Evolutionary conservation across 208 protist species (phyloP), one percentile per base, ranked within the genome.

Genomic region (Leishmania gerbilli): DNA sequence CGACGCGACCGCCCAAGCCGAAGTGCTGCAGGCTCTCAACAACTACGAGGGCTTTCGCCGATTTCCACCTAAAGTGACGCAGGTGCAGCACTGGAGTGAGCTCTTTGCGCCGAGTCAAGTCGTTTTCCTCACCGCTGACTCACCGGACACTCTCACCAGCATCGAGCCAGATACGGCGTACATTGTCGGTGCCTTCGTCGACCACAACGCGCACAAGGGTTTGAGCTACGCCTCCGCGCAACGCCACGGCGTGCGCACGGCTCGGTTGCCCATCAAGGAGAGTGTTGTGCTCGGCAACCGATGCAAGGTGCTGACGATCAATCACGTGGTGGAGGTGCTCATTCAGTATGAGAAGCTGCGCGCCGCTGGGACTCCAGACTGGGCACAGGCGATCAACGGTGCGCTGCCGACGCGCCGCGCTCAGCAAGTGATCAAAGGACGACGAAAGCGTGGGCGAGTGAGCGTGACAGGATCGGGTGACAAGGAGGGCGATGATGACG

Each of bases 261-360:
- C 95, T 13, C 88, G 91, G 24, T 84, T 98, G 56, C 95, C 93
- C 31, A 84, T 98, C 65, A 87, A 91, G 40, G 93, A 98, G 79
- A 87, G 71, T 49, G 92, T 98, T 51, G 85, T 89, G n/a, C 72
- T 98, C 6, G 90, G 93, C 51, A 97, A 98, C 76, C 92, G 91
- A 11, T 97, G 92, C 85, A 95, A 95, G 75, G 93, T 98, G 51
- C 88, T 98, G 17, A 98, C 95, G 24, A 93, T 98, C 77, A 98
- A 98, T 75, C 95, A 98, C 80, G 87, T 97, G 13, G 88, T 92
- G 17, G 88, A 96, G 19, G 89, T 95, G 62, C 90, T 98, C 21
- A 88, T 87, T n/a, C 80, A 72, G 17, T 98, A 91, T 75, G 72
- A 84, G 68, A 74, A 42, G 68, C 67, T 83, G 77, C 78, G 78